These are phyloP conservation scores for Colletotrichum sublineola DNA, from an alignment of 2,329 filamentous ascomycete genomes.

Conservation along the genomic window DNA sequence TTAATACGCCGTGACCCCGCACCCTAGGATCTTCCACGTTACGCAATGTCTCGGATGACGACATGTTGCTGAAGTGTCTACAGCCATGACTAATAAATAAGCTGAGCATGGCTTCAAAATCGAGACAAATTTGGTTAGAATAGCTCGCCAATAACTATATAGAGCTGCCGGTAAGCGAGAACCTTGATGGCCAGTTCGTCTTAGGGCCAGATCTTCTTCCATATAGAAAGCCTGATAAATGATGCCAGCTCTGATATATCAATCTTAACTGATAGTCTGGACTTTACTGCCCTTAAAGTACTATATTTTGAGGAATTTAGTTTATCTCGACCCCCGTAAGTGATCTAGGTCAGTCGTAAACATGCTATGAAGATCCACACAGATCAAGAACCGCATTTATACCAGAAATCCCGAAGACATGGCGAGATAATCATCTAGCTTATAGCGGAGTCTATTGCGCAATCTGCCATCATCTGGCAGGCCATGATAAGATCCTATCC, in stretches of 20 bases:
- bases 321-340: too few species aligned
- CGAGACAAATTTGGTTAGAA: not conserved
- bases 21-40: not conserved
- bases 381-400: not conserved
- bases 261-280: too few species aligned
- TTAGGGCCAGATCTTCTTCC: not conserved
- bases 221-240: not conserved
- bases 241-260: not conserved
- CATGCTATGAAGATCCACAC: fast-evolving
- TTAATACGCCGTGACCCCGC: constrained; percentile 8
- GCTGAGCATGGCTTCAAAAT: not conserved
- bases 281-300: not conserved
- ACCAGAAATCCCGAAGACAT: too few species aligned
- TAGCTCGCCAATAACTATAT: not conserved
- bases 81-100: not conserved
- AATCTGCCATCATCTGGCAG: too few species aligned
- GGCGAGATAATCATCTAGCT: too few species aligned
- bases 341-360: not conserved
- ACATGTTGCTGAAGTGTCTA: not conserved
- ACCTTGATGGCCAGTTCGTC: not conserved
- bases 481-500: not conserved
- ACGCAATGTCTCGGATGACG: not conserved
- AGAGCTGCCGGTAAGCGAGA: not conserved
- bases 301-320: too few species aligned
- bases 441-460: not conserved